Conservation (phyloP, 805 yeast genomes). For the Blastobotrys terrestris region DNA sequence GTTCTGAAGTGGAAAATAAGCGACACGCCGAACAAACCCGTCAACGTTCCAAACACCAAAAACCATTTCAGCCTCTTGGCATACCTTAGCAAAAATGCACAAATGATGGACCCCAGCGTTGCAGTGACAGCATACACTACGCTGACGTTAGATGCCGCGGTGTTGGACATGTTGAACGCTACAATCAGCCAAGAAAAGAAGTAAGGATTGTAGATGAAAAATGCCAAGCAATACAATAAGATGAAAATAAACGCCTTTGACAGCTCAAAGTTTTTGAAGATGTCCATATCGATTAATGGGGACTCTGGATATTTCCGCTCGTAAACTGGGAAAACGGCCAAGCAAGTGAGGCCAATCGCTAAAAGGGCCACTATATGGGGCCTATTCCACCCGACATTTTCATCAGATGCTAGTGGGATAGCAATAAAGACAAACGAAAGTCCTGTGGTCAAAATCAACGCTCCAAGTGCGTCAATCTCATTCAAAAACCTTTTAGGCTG, state of each 20-base stretch:
- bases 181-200: constrained; percentile 13
- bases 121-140: constrained; percentile 10
- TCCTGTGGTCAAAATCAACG: constrained; percentile 1
- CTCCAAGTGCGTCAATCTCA: constrained; percentile 3
- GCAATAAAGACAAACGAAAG: constrained; percentile 6
- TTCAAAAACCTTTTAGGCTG: not conserved
- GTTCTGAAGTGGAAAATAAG: constrained; percentile 49
- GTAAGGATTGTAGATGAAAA: constrained; percentile 11
- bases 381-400: not conserved
- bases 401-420: constrained; percentile 3
- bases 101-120: constrained; percentile 8
- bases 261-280: constrained; percentile 30
- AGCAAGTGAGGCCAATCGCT: not conserved
- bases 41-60: constrained; percentile 48
- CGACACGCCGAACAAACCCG: constrained; percentile 59
- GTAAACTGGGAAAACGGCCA: constrained; percentile 8
- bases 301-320: constrained; percentile 27
- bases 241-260: constrained; percentile 5
- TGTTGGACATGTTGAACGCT: constrained; percentile 10
- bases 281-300: constrained; percentile 36
- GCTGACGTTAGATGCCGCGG: constrained; percentile 11
- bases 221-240: constrained; percentile 28
- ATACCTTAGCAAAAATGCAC: constrained; percentile 5
- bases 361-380: not conserved
- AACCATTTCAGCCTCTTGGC: constrained; percentile 25